Base-by-base conservation (phyloP, 2,329 filamentous ascomycete species). In the Tolypocladium inflatum region DNA sequence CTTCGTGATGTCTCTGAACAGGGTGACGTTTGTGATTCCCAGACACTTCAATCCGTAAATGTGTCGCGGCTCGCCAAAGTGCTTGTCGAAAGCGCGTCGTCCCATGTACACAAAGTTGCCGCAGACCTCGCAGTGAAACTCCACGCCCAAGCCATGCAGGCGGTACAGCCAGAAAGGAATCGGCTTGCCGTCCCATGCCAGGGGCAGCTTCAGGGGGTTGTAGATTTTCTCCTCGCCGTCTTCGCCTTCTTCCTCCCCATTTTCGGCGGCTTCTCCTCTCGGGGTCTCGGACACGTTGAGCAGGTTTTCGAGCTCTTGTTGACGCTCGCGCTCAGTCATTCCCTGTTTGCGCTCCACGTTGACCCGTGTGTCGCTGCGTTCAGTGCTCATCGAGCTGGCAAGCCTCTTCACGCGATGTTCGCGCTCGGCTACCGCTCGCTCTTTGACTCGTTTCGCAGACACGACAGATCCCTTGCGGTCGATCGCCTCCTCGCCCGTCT, bases 71-170 rank as follows among this genome's bases (percentile, higher is more conserved):
- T 99, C 94, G 64, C 92, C 95, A 76, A 99, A 99, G 72, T 99
- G 94, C 78, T 99, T 99, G 71, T 99, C 94, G 66, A 97, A 99
- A 1, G 92, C 92, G 55, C 94, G 85, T 30, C 94, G 83, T 19
- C 94, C 94, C 89, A 96, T 97, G 77, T 97, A 97, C n/a, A 97
- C 91, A 68, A 91, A 97, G 73, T 97, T 97, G 58, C 94, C 94
- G 69, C 94, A 99, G 58, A 99, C 90, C 71, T 99, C 93, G 77
- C 94, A 99, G 0, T 89, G 82, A 65, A 97, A 96, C 66, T 99
- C 94, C 15, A 96, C 91, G 10, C 94, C 94, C 33, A 99, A 78
- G 1, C 94, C 94, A 69, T 99, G 94, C 19, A 99, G 81, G 65
- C 97, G 94, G 80, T 97, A 99, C 19, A 99, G 82, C 94, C 94